Evolutionary conservation across 768 basidiomycete species (phyloP).

Genomic region (Crepidotus variabilis): DNA sequence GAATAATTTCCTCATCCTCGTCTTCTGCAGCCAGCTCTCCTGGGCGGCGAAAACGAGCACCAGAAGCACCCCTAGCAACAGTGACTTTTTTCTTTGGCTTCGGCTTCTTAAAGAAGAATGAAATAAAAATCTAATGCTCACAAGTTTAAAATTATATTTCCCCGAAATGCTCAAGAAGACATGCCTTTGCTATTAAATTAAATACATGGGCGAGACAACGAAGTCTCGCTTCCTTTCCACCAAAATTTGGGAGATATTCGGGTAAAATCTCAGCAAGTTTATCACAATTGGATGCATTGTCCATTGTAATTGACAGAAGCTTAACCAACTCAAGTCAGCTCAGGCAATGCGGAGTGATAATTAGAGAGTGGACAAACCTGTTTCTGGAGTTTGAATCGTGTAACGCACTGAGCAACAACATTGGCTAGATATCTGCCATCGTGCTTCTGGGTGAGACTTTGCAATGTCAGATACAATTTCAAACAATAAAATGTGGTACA

Average conservation of each 20-base stretch:
- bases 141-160: conserved; percentile 4
- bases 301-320: conserved; percentile 26
- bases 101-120: conserved; percentile 20
- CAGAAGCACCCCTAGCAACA: not conserved
- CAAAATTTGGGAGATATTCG: conserved; percentile 18
- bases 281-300: conserved; percentile 29
- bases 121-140: conserved; percentile 18
- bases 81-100: conserved; percentile 12
- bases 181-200: conserved; percentile 30
- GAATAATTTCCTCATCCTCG: conserved; percentile 6
- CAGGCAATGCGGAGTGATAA: not conserved
- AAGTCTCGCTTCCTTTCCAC: conserved; percentile 11
- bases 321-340: conserved; percentile 7
- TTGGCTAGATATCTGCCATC: conserved; percentile 25
- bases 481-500: no score
- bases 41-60: not conserved
- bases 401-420: conserved; percentile 20
- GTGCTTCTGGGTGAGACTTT: conserved; percentile 25
- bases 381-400: conserved; percentile 22
- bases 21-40: not conserved
- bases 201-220: conserved; percentile 28
- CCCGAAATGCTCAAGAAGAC: not conserved
- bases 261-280: conserved; percentile 17
- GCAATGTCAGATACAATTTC: not conserved
- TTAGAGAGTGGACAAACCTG: conserved; percentile 12